phyloP scores from a whole-genome alignment of 1,139 yeast species.

The Nakaseomyces delphensis region DNA sequence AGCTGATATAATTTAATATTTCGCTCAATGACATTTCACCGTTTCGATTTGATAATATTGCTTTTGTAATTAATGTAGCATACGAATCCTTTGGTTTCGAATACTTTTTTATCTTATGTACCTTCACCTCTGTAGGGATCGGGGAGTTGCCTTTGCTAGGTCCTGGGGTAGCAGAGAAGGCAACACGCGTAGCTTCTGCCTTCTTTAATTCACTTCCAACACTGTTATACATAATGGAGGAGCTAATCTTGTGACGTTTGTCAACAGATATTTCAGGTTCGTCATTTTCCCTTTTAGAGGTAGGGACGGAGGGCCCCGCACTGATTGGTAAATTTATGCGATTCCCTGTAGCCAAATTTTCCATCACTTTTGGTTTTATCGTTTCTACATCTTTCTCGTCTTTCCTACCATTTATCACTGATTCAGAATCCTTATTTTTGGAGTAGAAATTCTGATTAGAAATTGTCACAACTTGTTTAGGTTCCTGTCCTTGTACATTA shows the following conservation, averaged over 20 bases:
- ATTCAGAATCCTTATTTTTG: not conserved
- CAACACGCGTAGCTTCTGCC: not conserved
- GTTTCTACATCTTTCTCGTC: not conserved
- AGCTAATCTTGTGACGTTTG: not conserved
- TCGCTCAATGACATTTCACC: slow-evolving; percentile 83
- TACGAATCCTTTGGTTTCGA: slow-evolving; percentile 77
- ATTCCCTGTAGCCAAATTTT: not conserved
- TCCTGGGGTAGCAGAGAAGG: not conserved
- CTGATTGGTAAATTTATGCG: not conserved
- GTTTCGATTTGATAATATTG: slow-evolving; percentile 76
- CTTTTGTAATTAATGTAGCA: slow-evolving; percentile 97
- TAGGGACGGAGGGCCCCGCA: not conserved
- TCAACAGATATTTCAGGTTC: too few relatives aligned
- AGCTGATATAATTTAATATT: slow-evolving; percentile 81
- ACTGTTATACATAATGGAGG: not conserved
- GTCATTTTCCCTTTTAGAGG: not conserved
- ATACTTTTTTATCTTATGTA: not conserved
- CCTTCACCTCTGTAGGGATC: not conserved
- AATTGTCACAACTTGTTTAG: not conserved
- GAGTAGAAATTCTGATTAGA: not conserved
- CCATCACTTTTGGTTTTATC: not conserved
- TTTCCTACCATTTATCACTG: not conserved
- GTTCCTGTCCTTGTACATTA: not conserved
- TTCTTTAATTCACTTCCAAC: not conserved
- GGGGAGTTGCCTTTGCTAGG: not conserved